Evolutionary conservation across 2,329 filamentous ascomycete genomes (phyloP), one percentile per base, ranked within the genome.

Genomic region (Diplodia mutila): DNA sequence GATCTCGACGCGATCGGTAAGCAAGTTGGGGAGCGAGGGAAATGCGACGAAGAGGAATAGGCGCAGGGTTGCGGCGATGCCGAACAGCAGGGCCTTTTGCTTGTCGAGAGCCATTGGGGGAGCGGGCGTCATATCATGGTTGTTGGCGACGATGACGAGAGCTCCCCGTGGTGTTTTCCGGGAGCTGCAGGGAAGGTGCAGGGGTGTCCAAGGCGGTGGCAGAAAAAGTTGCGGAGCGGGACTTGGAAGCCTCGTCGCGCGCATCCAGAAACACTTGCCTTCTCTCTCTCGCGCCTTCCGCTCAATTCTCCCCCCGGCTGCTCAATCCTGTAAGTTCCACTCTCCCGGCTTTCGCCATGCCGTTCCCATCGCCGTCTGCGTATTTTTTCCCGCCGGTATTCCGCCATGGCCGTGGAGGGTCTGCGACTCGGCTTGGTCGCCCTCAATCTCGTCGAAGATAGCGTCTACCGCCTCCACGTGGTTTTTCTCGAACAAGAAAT

Each of bases 1-100:
- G 75, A 99, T 91, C 84, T 99, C 95, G 74, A 97, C 95, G 76
- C 95, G 91, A 71, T 91, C 91, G 23, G 93, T 95, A 70, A 99
- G 85, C 70, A 97, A 85, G 77, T 93, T 89, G 64, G 94, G 92
- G 49, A 99, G 85, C 46, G 87, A 87, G 70, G 95, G 94, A 77
- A 97, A 97, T 68, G 89, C 84, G 68, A 89, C 84, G 77, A 93
- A 94, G 65, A 98, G 86, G 67, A 92, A 81, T 69, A 98, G 85
- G 72, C 95, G 90, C 72, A 98, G 84, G 70, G 89, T 86, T 67
- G 91, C 90, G 68, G 94, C 94, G 64, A 88, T 88, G 69, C 85
- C 85, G 77, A 93, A 97, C 68, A 97, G 85, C 75, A 86, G 83
- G 59, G 84, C 82, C 80, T 88, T 90, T 79, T 86, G 85, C 75